Percentiles rank a stretch among this genome's conserved stretches.
These are phyloP conservation scores for Epicoccum nigrum DNA, from an alignment of 2,329 filamentous ascomycete species.

Conservation along the genomic window DNA sequence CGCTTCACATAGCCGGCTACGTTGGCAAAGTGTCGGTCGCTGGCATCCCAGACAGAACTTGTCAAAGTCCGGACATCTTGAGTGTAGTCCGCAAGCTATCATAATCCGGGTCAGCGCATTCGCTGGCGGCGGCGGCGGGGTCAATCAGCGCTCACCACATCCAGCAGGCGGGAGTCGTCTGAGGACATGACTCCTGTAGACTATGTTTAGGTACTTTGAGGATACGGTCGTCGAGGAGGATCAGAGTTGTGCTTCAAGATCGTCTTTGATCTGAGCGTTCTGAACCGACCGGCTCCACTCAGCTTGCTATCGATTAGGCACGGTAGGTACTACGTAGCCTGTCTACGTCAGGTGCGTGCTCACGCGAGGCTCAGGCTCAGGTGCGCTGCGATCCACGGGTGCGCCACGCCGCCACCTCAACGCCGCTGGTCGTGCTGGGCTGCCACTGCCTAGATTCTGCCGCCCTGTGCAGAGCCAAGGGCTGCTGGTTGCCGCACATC, in stretches of 20 bases:
- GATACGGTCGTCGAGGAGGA: background rate
- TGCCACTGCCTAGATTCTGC: constrained; percentile 11
- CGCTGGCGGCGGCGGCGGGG: constrained; percentile 10
- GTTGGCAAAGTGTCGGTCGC: constrained; percentile 81
- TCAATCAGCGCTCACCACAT: constrained; percentile 65
- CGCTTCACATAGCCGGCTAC: constrained; percentile 75
- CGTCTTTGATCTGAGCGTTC: constrained; percentile 1
- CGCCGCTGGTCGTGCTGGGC: constrained; percentile 8
- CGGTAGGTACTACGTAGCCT: too few relatives aligned
- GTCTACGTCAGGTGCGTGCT: constrained; percentile 1
- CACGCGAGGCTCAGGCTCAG: constrained; percentile 17
- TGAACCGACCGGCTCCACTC: constrained; percentile 1
- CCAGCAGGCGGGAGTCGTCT: constrained; percentile 79
- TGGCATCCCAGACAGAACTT: constrained; percentile 74
- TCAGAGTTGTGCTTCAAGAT: background rate
- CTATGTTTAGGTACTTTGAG: too few relatives aligned
- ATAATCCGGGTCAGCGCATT: constrained; percentile 22
- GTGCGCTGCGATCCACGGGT: too few relatives aligned
- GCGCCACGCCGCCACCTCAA: constrained; percentile 20
- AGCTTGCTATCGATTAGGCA: background rate
- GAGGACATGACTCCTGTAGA: constrained; percentile 69
- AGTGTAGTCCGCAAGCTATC: constrained; percentile 62
- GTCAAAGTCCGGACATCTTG: constrained; percentile 74
- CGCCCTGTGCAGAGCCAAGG: constrained; percentile 16
- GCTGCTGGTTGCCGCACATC: constrained; percentile 25